phyloP scores from a whole-genome alignment of 23 red algal species.

The Gracilaria gracilis region DNA sequence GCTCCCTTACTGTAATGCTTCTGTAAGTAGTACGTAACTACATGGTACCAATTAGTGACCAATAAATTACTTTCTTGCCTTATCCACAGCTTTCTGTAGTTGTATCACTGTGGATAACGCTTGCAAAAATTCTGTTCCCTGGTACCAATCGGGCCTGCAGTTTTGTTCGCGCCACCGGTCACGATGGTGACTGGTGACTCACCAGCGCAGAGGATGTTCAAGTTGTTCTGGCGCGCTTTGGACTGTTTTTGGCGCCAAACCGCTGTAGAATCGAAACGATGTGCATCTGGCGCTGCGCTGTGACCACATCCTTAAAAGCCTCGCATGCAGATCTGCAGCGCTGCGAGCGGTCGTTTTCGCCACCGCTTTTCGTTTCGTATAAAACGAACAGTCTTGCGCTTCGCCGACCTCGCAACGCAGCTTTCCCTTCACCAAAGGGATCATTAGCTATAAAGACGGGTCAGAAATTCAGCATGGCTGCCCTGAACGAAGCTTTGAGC shows the following conservation, averaged over 20 bases:
- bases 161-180: too few species aligned
- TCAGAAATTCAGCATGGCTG: slow-evolving; percentile 20
- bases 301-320: background rate
- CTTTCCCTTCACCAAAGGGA: background rate
- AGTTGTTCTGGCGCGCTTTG: slow-evolving; percentile 22
- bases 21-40: too few species aligned
- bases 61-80: too few species aligned
- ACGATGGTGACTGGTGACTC: too few species aligned
- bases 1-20: too few species aligned
- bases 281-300: background rate
- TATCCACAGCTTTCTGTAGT: too few species aligned
- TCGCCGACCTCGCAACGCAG: background rate
- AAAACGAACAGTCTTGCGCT: background rate
- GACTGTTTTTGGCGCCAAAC: slow-evolving; percentile 11
- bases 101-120: too few species aligned
- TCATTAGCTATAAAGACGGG: slow-evolving; percentile 3
- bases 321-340: background rate
- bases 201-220: too few species aligned
- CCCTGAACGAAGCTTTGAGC: slow-evolving; percentile 46
- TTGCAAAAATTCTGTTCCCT: too few species aligned
- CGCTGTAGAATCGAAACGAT: background rate
- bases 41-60: too few species aligned
- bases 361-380: background rate
- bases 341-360: background rate
- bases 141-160: too few species aligned